Conservation (phyloP, 2,329 filamentous ascomycete species). For the Fusarium coicis region DNA sequence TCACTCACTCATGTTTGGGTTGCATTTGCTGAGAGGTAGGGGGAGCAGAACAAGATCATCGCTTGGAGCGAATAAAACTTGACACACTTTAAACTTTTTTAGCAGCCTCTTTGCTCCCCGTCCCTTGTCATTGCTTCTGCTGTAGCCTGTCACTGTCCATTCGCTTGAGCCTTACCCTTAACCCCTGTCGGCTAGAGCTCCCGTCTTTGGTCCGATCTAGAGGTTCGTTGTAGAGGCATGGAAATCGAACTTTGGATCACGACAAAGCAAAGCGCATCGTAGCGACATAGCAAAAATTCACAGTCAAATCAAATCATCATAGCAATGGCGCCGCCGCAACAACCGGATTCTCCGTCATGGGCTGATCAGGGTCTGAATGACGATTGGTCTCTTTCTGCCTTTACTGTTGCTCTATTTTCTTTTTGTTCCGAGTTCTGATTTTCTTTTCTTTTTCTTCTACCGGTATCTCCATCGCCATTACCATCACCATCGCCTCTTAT, state of each 20-base stretch:
- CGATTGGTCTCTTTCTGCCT: background rate
- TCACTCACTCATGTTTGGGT: background rate
- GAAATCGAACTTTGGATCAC: conserved; percentile 35
- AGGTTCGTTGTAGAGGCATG: conserved; percentile 32
- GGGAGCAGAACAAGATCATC: background rate
- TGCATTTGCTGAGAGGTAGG: conserved; percentile 3
- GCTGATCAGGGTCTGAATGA: conserved; percentile 21
- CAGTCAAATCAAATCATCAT: conserved; percentile 4
- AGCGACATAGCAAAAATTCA: background rate
- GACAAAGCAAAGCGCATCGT: background rate
- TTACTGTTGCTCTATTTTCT: background rate
- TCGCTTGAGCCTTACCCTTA: conserved; percentile 11
- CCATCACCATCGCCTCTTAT: background rate
- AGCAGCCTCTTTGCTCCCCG: background rate
- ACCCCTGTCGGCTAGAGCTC: conserved; percentile 38
- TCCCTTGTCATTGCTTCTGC: background rate
- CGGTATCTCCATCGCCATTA: background rate
- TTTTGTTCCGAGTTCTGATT: background rate
- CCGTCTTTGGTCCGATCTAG: conserved; percentile 44
- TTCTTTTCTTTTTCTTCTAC: background rate
- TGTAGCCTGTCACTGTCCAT: background rate
- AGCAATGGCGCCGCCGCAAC: conserved; percentile 1
- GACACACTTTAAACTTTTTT: conserved; percentile 1
- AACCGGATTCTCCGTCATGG: conserved; percentile 9
- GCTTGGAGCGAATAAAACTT: background rate